Percentiles rank a stretch among this genome's conserved stretches.
Conservation (phyloP, 73 alveolate genomes). For the Paramecium sexaurelia region DNA sequence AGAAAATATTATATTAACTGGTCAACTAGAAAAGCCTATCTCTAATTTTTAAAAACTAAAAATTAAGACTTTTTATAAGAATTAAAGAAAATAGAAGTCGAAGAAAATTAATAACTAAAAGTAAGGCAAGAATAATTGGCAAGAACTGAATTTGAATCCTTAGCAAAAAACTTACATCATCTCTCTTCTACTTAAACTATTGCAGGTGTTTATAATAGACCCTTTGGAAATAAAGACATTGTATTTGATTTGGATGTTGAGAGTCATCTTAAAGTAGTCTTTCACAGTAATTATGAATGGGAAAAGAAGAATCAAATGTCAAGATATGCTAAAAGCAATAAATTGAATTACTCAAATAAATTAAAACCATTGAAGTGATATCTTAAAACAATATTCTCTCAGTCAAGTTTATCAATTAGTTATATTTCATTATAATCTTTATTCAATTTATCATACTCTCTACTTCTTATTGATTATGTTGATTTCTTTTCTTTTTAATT, state of each 20-base stretch:
- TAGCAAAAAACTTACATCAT: constrained; percentile 87
- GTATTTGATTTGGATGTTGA: constrained; percentile 86
- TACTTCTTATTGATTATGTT: not conserved
- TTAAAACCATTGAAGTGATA: constrained; percentile 46
- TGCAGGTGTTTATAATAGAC: constrained; percentile 90
- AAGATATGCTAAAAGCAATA: not conserved
- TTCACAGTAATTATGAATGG: constrained; percentile 51
- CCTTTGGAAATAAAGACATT: constrained; percentile 82
- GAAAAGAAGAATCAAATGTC: constrained; percentile 13
- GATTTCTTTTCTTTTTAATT: no score
- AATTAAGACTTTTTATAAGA: constrained; percentile 61
- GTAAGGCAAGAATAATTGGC: constrained; percentile 76
- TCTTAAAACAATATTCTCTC: not conserved
- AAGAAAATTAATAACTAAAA: constrained; percentile 57
- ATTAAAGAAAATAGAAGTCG: constrained; percentile 63
- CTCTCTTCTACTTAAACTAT: constrained; percentile 79
- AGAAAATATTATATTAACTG: constrained; percentile 41
- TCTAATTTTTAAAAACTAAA: not conserved
- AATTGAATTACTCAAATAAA: constrained; percentile 22
- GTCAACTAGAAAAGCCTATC: constrained; percentile 2
- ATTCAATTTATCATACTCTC: not conserved
- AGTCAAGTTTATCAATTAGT: not conserved
- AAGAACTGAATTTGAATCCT: constrained; percentile 77
- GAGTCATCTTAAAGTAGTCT: constrained; percentile 76
- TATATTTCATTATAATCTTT: not conserved